Evolutionary conservation across 2,329 filamentous ascomycete genomes (phyloP), one percentile per base, ranked within the genome.

Genomic region (Xylariaceae sp.): DNA sequence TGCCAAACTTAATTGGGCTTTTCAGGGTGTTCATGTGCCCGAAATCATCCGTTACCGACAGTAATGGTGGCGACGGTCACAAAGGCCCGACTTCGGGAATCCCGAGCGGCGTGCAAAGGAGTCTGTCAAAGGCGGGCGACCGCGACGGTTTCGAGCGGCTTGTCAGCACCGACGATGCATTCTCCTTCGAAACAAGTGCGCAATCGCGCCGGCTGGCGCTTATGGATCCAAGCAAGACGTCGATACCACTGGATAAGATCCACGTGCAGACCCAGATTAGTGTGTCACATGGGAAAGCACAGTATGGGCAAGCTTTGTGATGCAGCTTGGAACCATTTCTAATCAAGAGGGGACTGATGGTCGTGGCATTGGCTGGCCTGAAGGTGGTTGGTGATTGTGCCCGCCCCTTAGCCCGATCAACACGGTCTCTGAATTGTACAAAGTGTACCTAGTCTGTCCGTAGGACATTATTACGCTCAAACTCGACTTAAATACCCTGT

Each of bases 221-320:
- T 22, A 26, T 22, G 15, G 19, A 34, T 18, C 30, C 30, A 13
- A 51, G 42, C 22, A 41, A 21, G 36, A n/a, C 15, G 19, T 15
- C 8, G 5, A 55, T 58, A 37, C 49, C 56, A 18, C 42, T 58
- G 16, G 56, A 51, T 16, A 51, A 49, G 43, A 58, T 58, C 19
- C 49, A 53, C 36, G 56, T 58, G n/a, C 36, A 49, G 22, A 58
- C 56, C 9, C 45, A 55, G 9, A 55, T 58, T 26, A 55, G 39
- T 36, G 49, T 51, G 16, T 29, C 32, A n/a, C 8, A 16, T 19
- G 41, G 42, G 15, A 42, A 47, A 13, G 15, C 21, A 13, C 15
- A 10, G 40, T 36, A 26, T 10, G 32, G 32, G 13, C 32, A 13
- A 13, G 32, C 10, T 5, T 10, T 34, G 13, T 34, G 32, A 34